phyloP scores from a whole-genome alignment of 169 alveolate genomes.

The Cryptosporidium meleagridis region DNA sequence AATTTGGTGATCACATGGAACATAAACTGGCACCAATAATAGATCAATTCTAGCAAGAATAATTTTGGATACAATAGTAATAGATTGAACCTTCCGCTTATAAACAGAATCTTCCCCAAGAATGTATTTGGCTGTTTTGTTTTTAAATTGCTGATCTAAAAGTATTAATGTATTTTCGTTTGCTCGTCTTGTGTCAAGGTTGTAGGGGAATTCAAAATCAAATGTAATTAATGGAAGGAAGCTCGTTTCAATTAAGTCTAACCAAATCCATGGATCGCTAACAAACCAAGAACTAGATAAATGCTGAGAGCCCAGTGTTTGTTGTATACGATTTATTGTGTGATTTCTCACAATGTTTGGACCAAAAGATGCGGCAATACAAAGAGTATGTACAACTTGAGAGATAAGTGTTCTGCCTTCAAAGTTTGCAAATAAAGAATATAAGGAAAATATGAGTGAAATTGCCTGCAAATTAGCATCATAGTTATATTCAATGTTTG shows the following conservation, averaged over 20 bases:
- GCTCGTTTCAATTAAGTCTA: conserved; percentile 28
- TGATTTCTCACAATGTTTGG: conserved; percentile 66
- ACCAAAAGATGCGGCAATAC: conserved; percentile 69
- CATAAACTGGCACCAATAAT: conserved; percentile 26
- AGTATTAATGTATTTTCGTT: conserved; percentile 2
- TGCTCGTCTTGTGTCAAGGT: neutral
- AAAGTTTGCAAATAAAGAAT: conserved; percentile 36
- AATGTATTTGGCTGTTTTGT: conserved; percentile 31
- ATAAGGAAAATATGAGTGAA: conserved; percentile 36
- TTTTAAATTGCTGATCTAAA: conserved; percentile 38
- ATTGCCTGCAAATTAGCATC: conserved; percentile 74
- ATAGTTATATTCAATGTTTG: conserved; percentile 9
- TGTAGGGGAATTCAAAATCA: conserved; percentile 50
- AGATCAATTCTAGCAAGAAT: conserved; percentile 65
- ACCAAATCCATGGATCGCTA: conserved; percentile 57
- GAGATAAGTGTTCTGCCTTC: conserved; percentile 21
- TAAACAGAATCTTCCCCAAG: conserved; percentile 60
- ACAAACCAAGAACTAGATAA: conserved; percentile 54
- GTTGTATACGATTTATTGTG: conserved; percentile 67
- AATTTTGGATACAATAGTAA: conserved; percentile 50
- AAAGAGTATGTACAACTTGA: conserved; percentile 69
- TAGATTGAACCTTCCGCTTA: conserved; percentile 60
- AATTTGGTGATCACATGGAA: neutral
- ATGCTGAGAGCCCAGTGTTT: conserved; percentile 57
- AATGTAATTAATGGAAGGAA: conserved; percentile 61